phyloP scores from a whole-genome alignment of 2,329 filamentous ascomycete genomes.

The Rutstroemia sp. region DNA sequence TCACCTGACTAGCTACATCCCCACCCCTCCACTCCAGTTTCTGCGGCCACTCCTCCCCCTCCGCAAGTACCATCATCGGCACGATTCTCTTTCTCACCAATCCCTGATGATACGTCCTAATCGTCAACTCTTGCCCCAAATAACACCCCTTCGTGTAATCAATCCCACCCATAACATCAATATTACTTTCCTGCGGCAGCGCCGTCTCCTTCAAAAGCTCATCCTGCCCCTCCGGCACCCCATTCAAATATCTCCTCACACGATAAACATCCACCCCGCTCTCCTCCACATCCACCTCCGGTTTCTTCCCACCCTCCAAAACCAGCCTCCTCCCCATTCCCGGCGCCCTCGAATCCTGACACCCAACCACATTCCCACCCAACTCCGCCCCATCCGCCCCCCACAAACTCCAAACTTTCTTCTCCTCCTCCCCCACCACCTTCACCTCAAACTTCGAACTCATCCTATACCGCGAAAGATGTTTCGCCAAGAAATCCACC shows the following conservation, averaged over 20 bases:
- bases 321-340: slow-evolving; percentile 47
- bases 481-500: slow-evolving; percentile 53
- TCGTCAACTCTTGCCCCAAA: slow-evolving; percentile 92
- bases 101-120: slow-evolving; percentile 88
- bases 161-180: slow-evolving; percentile 78
- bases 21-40: slow-evolving; percentile 38
- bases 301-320: slow-evolving; percentile 30
- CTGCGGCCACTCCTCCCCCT: slow-evolving; percentile 36
- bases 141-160: slow-evolving; percentile 97
- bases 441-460: slow-evolving; percentile 69
- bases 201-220: slow-evolving; percentile 68
- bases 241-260: slow-evolving; percentile 63
- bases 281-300: slow-evolving; percentile 32
- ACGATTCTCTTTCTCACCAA: slow-evolving; percentile 87
- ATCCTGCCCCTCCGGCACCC: slow-evolving; percentile 75
- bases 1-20: slow-evolving; percentile 41
- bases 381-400: slow-evolving; percentile 5
- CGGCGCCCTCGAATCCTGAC: slow-evolving; percentile 45
- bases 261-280: not conserved
- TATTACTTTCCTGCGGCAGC: slow-evolving; percentile 80
- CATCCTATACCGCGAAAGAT: slow-evolving; percentile 80
- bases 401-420: slow-evolving; percentile 70
- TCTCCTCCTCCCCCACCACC: slow-evolving; percentile 56
- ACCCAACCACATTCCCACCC: slow-evolving; percentile 13
- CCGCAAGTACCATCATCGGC: slow-evolving; percentile 65